These are phyloP conservation scores for Berkeleyomyces basicola DNA, from an alignment of 2,329 filamentous ascomycete genomes.

Conservation along the genomic window DNA sequence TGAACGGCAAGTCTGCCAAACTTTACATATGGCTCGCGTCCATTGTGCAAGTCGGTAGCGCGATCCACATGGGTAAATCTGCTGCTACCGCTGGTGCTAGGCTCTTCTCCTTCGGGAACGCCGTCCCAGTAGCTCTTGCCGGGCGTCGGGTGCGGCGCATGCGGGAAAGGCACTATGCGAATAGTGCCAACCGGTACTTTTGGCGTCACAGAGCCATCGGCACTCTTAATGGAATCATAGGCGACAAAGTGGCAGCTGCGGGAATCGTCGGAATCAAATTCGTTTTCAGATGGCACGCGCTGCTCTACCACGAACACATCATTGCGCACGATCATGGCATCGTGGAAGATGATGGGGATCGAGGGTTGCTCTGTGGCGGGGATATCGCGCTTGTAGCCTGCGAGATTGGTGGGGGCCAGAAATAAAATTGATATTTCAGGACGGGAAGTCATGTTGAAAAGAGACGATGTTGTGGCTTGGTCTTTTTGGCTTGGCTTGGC, in stretches of 20 bases:
- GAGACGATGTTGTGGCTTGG: neutral
- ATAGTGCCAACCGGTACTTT: conserved; percentile 53
- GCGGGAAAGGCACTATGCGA: conserved; percentile 67
- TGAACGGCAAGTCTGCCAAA: conserved; percentile 62
- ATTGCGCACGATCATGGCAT: conserved; percentile 46
- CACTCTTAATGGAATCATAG: conserved; percentile 40
- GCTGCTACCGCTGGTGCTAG: conserved; percentile 5
- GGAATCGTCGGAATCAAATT: conserved; percentile 66
- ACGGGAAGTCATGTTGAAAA: neutral
- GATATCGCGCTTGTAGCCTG: conserved; percentile 1
- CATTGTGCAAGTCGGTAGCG: conserved; percentile 37
- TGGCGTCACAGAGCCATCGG: conserved; percentile 24
- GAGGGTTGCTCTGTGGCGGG: conserved; percentile 23
- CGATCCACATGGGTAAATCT: conserved; percentile 23
- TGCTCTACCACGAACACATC: conserved; percentile 47
- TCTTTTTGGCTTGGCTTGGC: neutral
- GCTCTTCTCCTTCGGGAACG: conserved; percentile 19
- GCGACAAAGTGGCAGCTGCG: conserved; percentile 74
- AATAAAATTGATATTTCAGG: conserved; percentile 1
- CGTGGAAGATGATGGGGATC: conserved; percentile 40
- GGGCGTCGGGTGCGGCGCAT: conserved; percentile 42
- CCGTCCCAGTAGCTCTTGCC: conserved; percentile 34
- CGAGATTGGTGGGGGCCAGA: conserved; percentile 1
- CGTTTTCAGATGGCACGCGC: conserved; percentile 42
- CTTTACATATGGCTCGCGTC: conserved; percentile 62